These are phyloP conservation scores for Saccharomyces hybrid DNA, from an alignment of 1,139 yeast species.

Conservation along the genomic window DNA sequence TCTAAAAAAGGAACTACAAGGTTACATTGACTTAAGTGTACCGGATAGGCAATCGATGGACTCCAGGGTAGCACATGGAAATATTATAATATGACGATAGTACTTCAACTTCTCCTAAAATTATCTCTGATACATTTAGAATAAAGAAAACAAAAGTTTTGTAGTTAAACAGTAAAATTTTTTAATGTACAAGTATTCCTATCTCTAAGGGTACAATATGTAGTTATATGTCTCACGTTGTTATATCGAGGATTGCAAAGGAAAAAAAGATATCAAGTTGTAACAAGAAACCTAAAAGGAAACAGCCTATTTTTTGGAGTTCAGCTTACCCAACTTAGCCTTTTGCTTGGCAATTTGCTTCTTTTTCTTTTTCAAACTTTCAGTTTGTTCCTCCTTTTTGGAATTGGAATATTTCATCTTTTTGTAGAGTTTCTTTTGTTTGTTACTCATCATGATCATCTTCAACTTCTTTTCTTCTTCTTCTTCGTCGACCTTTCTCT, in stretches of 20 bases:
- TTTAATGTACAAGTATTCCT: background rate
- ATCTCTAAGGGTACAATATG: background rate
- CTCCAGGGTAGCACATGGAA: slow-evolving; percentile 40
- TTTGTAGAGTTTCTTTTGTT: slow-evolving; percentile 88
- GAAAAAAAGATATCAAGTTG: background rate
- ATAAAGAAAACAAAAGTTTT: background rate
- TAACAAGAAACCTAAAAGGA: background rate
- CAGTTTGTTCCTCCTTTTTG: slow-evolving; percentile 74
- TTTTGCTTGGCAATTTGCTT: slow-evolving; percentile 67
- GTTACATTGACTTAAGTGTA: slow-evolving; percentile 57
- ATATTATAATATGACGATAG: background rate
- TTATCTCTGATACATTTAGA: background rate
- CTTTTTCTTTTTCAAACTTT: slow-evolving; percentile 68
- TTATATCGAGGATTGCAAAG: background rate
- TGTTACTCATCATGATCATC: slow-evolving; percentile 96
- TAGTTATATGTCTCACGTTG: background rate
- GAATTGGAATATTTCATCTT: slow-evolving; percentile 92
- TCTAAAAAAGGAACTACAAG: slow-evolving; percentile 58
- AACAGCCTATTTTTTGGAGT: slow-evolving; percentile 22
- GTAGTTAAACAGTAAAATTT: background rate
- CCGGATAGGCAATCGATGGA: slow-evolving; percentile 83
- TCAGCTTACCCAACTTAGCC: slow-evolving; percentile 42
- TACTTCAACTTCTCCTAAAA: background rate
- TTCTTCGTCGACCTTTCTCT: slow-evolving; percentile 41
- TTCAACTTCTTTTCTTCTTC: slow-evolving; percentile 82